Base-by-base conservation (phyloP, 2,329 filamentous ascomycete species). In the Hymenoscyphus infarciens region DNA sequence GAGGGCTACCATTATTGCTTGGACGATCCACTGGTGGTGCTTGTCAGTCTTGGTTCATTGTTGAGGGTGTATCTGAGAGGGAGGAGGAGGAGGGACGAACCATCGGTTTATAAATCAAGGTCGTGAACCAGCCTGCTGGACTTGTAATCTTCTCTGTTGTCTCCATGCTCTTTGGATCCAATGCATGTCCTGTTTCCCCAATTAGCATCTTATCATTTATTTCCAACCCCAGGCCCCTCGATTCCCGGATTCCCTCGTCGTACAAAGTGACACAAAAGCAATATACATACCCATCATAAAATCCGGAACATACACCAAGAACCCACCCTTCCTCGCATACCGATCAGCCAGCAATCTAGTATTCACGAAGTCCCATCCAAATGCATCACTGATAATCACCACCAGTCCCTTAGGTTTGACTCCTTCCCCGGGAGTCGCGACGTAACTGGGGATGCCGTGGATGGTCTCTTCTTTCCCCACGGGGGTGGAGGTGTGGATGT, bases 351-450 rank as follows among this genome's bases (percentile, higher is more conserved):
- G 68, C 3, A 81, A 70, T 15, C 80, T 74, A 54, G 77, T 79
- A 69, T 84, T 83, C 35, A 74, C 69, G 38, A 83, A 76, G 10
- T 76, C 70, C 77, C 80, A 82, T 4, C 82, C 81, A 65, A 83
- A 83, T 2, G 77, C 77, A 70, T 83, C 81, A 1, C 80, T 71
- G 38, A 83, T 75, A 61, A 82, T 76, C 29, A 83, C 77, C 2
- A 83, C 71, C 56, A 81, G 75, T 2, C 77, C 80, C 38, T 77
- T 78, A 2, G 75, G 71, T 22, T 57, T 62, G 10, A 71, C 65
- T 1, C 71, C 70, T 5, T 69, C 68, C 25, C 71, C 73, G 16
- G 76, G 77, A 7, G 63, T 39, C 2, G 79, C 73, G 38, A 83
- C 72, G 64, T 83, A 83, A 16, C 76, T 77, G 31, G 73, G 69